Evolutionary conservation across 768 basidiomycete species (phyloP), one percentile per base, ranked within the genome.

Genomic region (Mycena floridula): DNA sequence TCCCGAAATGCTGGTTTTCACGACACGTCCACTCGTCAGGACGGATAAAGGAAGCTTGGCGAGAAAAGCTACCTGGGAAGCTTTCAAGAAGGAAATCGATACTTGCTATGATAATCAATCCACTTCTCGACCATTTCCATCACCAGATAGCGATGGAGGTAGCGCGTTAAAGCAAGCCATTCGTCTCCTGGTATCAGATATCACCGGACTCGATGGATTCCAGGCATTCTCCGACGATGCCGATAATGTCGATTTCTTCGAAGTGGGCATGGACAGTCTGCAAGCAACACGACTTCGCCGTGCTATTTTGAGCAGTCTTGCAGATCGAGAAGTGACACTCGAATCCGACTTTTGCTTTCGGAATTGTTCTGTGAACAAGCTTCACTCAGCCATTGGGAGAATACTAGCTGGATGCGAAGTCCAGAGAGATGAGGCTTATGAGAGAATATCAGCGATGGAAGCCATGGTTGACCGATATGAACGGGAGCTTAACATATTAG

Each of bases 231-330:
- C 23, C 25, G 11, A 13, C 30, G 40, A 47, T 1, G 36, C 57
- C 5, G 57, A 63, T 32, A 51, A 55, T 11, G 42, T 53, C 13
- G 67, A 68, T 46, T 65, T 70, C 43, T 69, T 70, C 44, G 67
- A 69, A 51, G 54, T 53, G 1, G 68, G 68, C 1, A 65, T 70
- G 67, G 67, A 69, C 45, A 67, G 66, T 42, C 42, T 69, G 24
- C 68, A 69, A 37, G 66, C 67, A 9, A 62, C 53, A 37, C 49
- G 63, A 12, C 53, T 70, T 18, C 61, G 62, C n/a, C 56, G 62
- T 6, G 54, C 56, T 6, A 50, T 66, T 35, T 37, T 63, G 7
- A 54, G 50, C 22, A 45, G 52, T 22, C 51, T 64, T n/a, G n/a
- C n/a, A n/a, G n/a, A n/a, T n/a, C n/a, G n/a, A n/a, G n/a, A n/a